Evolutionary conservation across 2,329 filamentous ascomycete species (phyloP), one percentile per base, ranked within the genome.

Genomic region (Diaporthe destruens): DNA sequence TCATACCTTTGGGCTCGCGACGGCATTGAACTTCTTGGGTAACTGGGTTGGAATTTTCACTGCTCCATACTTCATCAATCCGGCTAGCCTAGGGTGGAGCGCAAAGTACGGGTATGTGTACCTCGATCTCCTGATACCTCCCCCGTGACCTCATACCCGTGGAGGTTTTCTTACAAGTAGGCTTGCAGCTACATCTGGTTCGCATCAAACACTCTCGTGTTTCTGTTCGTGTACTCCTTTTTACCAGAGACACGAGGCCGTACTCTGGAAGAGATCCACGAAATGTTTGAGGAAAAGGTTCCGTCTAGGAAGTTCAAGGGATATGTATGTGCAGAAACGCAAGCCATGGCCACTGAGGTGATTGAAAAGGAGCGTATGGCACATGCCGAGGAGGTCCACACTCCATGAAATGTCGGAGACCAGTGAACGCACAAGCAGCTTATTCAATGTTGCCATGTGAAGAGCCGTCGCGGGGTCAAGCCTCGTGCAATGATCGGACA

Each of bases 231-330:
- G 12, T 88, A 82, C 74, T 82, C 86, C 73, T 80, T 84, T 63
- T 83, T 84, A 36, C 84, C 85, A 0, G 85, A 86, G 75, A 86
- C 84, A 2, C 81, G 81, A 57, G 80, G 81, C 32, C 82, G 84
- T 56, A 85, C 84, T 9, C 82, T 87, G 69, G 85, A 87, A 78
- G 85, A 87, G 78, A 78, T 87, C 54, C 83, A 86, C 54, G 81
- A 81, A 44, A 85, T 87, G 74, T 84, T 84, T 74, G 53, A 66
- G 16, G 72, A 74, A n/a, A 42, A 54, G 1, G 71, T 77, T 2
- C 71, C 75, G 29, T 74, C 73, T 1, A 56, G 72, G 12, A 70
- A 75, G 71, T 77, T 77, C 66, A 73, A 71, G 71, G 51, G 47
- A 2, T 47, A 32, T 18, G 7, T 32, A 2, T 61, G 57, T 61